Percentiles rank a stretch among this genome's conserved stretches.
Evolutionary conservation across 495 filamentous ascomycete genomes (phyloP).

Genomic region (Cercophora samala): DNA sequence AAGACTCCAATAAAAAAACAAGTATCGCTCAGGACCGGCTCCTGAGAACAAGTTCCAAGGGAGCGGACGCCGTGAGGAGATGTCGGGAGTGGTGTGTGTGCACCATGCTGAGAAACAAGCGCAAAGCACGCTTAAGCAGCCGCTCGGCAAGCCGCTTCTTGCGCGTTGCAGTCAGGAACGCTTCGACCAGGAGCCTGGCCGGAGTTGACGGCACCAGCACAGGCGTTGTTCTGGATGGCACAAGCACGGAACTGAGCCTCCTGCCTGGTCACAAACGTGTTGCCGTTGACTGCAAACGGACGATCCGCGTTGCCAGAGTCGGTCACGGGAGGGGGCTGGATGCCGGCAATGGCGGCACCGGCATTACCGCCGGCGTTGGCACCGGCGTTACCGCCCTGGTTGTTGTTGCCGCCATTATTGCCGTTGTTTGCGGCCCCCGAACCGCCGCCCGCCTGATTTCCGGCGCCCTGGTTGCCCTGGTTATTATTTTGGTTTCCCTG

Average conservation of each 20-base stretch:
- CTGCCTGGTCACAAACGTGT: constrained; percentile 45
- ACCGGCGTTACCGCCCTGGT: constrained; percentile 2
- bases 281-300: constrained; percentile 51
- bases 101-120: not conserved
- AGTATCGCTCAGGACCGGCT: not conserved
- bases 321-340: constrained; percentile 33
- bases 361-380: constrained; percentile 1
- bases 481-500: constrained; percentile 16
- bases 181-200: constrained; percentile 31
- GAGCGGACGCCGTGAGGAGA: constrained; percentile 1
- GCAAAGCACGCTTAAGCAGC: constrained; percentile 18
- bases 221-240: constrained; percentile 52
- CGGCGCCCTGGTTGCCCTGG: constrained; percentile 13
- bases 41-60: not conserved
- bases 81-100: not conserved
- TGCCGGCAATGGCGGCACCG: constrained; percentile 31
- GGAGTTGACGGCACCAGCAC: constrained; percentile 45
- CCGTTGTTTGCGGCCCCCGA: constrained; percentile 10
- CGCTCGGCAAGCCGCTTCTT: constrained; percentile 34
- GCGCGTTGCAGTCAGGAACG: constrained; percentile 45
- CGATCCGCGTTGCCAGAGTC: constrained; percentile 43
- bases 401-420: constrained; percentile 6
- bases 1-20: not conserved
- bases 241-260: constrained; percentile 43
- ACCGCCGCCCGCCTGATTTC: not conserved